phyloP scores from a whole-genome alignment of 2,329 filamentous ascomycete species.

The Fusarium pininemorale region DNA sequence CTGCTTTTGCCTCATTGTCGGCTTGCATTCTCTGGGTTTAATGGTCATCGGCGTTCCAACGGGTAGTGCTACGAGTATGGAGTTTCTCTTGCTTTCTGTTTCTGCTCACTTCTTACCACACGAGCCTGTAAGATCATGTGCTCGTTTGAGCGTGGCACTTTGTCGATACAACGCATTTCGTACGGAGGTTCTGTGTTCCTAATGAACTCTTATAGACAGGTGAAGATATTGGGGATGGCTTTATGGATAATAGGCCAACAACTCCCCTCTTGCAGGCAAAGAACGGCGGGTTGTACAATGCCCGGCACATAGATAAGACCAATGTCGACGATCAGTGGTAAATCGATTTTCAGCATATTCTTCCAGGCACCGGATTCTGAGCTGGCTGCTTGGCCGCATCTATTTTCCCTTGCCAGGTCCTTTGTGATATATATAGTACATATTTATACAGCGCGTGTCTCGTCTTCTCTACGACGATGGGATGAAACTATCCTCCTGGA shows the following conservation, averaged over 20 bases:
- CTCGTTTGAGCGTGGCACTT: background rate
- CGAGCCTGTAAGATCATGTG: background rate
- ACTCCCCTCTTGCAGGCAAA: conserved; percentile 18
- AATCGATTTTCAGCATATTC: background rate
- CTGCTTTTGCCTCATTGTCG: conserved; percentile 5
- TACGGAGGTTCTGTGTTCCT: background rate
- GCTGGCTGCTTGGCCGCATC: background rate
- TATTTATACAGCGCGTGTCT: conserved; percentile 2
- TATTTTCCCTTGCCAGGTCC: background rate
- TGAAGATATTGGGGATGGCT: background rate
- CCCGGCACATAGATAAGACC: conserved; percentile 31
- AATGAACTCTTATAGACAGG: conserved; percentile 17
- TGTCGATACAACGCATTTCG: conserved; percentile 2
- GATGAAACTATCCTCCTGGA: background rate
- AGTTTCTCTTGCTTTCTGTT: conserved; percentile 8
- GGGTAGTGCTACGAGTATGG: conserved; percentile 21
- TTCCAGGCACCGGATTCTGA: background rate
- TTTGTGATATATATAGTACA: conserved; percentile 26
- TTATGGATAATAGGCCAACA: conserved; percentile 6
- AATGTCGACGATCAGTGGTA: conserved; percentile 2
- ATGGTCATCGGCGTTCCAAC: conserved; percentile 37
- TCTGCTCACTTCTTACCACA: background rate
- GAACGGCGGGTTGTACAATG: conserved; percentile 2
- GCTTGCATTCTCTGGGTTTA: conserved; percentile 30
- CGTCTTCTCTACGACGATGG: background rate